Base-by-base conservation (phyloP, 805 yeast genomes). In the Debaryomyces castellii region DNA sequence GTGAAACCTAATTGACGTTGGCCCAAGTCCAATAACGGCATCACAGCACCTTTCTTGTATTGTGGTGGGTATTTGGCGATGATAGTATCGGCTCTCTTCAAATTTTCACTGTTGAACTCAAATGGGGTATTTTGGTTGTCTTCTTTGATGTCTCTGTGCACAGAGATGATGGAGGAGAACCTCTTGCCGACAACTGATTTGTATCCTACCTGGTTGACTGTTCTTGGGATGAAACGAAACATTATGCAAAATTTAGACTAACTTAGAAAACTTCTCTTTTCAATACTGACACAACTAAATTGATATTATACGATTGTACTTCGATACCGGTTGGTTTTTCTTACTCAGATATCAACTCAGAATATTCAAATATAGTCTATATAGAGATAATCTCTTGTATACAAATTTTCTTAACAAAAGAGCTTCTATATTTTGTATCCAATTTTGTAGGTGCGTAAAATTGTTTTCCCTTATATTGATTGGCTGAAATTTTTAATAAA, bases 1-100 rank as follows among this genome's bases (percentile, higher is more conserved):
- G 94, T 85, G 74, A 84, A 88, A 0, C 96, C 96, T 45, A 76
- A 75, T 67, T 88, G 96, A 59, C 95, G 85, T 71, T 88, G 96
- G 34, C 94, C 96, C 51, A 88, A 73, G 62, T 87, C 95, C 51
- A 88, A 76, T 49, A 88, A 75, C 8, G 96, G 95, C 96, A 88
- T 89, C 47, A 83, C 83, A 2, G 96, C 96, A 25, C 85, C 87
- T 69, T 89, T 89, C 64, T 87, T 88, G 68, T 89, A 88, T 63
- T 88, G 92, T 22, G 87, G 75, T 9, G 96, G 96, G 64, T 88
- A 88, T 71, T 87, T 87, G 57, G 85, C 80, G 43, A 88, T 76
- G 59, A 88, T 80, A 50, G 78, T 83, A 48, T 83, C 69, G n/a
- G 95, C 95, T 53, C 87, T 74, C 51, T 74, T 69, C 60, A 69